Base-by-base conservation (phyloP, 2,329 filamentous ascomycete genomes). In the Macroventuria anomochaeta region DNA sequence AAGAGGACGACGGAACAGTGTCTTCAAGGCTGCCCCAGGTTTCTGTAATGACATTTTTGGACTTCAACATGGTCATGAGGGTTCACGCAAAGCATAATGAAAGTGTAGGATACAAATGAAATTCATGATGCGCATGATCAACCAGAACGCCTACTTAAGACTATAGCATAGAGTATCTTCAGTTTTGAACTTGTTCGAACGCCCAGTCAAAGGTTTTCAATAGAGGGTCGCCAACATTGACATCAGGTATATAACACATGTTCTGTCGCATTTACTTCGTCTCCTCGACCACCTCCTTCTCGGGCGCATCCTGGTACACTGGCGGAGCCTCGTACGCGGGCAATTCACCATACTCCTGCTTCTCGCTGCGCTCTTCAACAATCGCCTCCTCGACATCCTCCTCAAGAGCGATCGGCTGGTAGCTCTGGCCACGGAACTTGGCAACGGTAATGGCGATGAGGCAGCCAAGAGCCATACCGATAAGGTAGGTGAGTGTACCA, bases 391-490 rank as follows among this genome's bases (percentile, higher is more conserved):
- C 63, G 4, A 63, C 57, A 20, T 64, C 62, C 18, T 71, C 67
- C 39, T 73, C 69, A 12, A 65, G 56, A n/a, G 67, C 62, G 38
- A 75, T 62, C n/a, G 61, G 58, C 59, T 70, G 65, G 56, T 75
- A 75, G 31, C 57, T 46, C 38, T 75, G 74, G 41, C 80, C 78
- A 46, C 83, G 82, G 56, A 87, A 69, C 56, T 80, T 74, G 58
- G 83, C 82, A 78, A 84, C 84, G 21, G 87, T 42, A 53, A 83
- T 84, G 44, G 87, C 81, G 47, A 86, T 77, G 46, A 88, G 63
- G 43, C 83, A 85, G 57, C 87, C 87, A 33, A 88, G 72, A 52
- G 86, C 75, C 82, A 91, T 88, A 48, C 86, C 87, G 39, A 90
- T 69, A 33, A 89, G 71, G 73, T 87, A 88, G 58, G 88, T 85